Conservation (phyloP, 1,139 yeast genomes). For the Candida glucosophila region DNA sequence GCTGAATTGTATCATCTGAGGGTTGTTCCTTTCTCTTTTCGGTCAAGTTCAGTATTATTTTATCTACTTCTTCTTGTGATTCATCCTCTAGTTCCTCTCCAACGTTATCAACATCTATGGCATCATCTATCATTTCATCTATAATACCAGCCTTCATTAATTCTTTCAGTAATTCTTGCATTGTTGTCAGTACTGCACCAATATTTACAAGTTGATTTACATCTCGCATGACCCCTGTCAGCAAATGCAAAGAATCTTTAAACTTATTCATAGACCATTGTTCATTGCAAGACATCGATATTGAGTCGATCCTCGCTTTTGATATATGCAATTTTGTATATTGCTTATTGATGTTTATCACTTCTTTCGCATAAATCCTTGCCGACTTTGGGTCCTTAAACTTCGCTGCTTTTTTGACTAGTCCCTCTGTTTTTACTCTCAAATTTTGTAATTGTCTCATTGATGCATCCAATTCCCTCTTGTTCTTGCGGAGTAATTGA, state of each 20-base stretch:
- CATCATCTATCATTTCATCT: slow-evolving; percentile 92
- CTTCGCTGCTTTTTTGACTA: slow-evolving; percentile 71
- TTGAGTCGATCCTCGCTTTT: slow-evolving; percentile 78
- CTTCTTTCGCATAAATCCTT: slow-evolving; percentile 71
- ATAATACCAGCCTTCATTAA: slow-evolving; percentile 87
- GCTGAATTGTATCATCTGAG: too few species aligned
- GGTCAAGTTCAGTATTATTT: slow-evolving; percentile 37
- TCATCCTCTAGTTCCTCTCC: slow-evolving; percentile 60
- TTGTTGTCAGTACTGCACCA: slow-evolving; percentile 76
- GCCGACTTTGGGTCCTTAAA: slow-evolving; percentile 72
- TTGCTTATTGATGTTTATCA: slow-evolving; percentile 68
- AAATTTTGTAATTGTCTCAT: slow-evolving; percentile 60
- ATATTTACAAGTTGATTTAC: slow-evolving; percentile 71
- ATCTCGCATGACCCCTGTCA: slow-evolving; percentile 81
- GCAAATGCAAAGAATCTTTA: slow-evolving; percentile 72
- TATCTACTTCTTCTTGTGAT: slow-evolving; percentile 60
- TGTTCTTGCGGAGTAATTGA: slow-evolving; percentile 72
- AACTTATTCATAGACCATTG: slow-evolving; percentile 81
- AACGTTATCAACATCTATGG: slow-evolving; percentile 61
- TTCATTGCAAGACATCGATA: slow-evolving; percentile 84
- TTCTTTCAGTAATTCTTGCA: slow-evolving; percentile 83
- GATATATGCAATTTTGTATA: slow-evolving; percentile 67
- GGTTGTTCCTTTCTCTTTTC: slow-evolving; percentile 35
- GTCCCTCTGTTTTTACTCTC: slow-evolving; percentile 63
- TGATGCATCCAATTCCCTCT: slow-evolving; percentile 70